Evolutionary conservation across 1,284 basidiomycete species (phyloP).

Genomic region (Wallemia mellicola): DNA sequence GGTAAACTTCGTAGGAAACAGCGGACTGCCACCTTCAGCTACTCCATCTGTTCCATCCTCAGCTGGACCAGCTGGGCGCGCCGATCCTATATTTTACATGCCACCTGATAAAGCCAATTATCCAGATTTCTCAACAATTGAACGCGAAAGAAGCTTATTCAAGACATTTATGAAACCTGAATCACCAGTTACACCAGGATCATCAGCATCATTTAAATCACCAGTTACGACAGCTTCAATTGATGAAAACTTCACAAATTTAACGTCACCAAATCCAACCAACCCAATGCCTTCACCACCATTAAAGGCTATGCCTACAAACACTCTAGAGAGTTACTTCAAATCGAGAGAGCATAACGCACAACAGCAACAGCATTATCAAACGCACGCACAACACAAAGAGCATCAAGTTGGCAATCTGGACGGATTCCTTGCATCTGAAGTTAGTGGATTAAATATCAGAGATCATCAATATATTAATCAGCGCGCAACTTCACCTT

Average conservation of each 20-base stretch:
- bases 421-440: neutral
- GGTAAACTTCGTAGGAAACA: neutral
- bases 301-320: neutral
- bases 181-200: neutral
- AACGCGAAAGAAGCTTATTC: neutral
- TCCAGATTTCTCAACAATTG: neutral
- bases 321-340: neutral
- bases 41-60: neutral
- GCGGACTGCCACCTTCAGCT: neutral
- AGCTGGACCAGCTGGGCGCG: neutral
- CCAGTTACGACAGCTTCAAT: neutral
- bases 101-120: neutral
- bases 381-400: neutral
- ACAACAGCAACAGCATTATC: neutral
- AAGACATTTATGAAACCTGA: neutral
- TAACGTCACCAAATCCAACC: neutral
- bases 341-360: neutral
- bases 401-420: neutral
- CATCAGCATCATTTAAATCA: neutral
- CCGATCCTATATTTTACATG: neutral
- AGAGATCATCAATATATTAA: neutral
- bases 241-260: neutral
- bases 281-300: neutral
- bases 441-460: neutral
- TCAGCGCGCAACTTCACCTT: neutral